phyloP scores from a whole-genome alignment of 148 eudicot species.

The Cornus controversa region DNA sequence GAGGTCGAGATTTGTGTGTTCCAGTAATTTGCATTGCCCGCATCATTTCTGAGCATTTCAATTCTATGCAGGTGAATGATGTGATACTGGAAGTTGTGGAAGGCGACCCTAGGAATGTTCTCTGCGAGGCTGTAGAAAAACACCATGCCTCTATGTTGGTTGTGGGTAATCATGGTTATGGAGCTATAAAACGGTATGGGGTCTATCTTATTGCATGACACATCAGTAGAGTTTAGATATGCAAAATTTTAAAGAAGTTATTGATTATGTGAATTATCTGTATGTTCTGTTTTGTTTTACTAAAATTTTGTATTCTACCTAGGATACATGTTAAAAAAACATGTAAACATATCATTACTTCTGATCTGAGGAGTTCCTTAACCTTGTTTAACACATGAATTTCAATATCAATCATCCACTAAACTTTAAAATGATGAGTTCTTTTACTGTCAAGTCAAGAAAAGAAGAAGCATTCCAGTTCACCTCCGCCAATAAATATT shows the following conservation, averaged over 20 bases:
- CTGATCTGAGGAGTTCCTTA: not conserved
- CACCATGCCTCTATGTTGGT: slow-evolving; percentile 68
- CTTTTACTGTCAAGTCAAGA: too few species aligned
- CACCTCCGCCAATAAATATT: too few species aligned
- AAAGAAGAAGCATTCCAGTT: too few species aligned
- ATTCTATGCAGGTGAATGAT: slow-evolving; percentile 46
- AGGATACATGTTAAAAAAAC: not conserved
- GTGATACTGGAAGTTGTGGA: slow-evolving; percentile 50
- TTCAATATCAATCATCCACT: too few species aligned
- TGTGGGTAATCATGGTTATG: slow-evolving; percentile 84
- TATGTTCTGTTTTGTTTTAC: not conserved
- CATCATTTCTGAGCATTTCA: slow-evolving; percentile 11
- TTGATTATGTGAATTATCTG: not conserved
- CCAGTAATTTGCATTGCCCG: not conserved
- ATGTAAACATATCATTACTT: not conserved
- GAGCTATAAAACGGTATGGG: slow-evolving; percentile 67
- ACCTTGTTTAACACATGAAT: not conserved
- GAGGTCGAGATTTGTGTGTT: not conserved
- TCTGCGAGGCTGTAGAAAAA: slow-evolving; percentile 75
- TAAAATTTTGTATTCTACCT: not conserved
- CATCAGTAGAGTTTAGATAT: not conserved
- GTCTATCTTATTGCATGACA: not conserved
- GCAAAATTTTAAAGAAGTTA: not conserved
- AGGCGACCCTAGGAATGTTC: slow-evolving; percentile 82
- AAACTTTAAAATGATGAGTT: too few species aligned